phyloP scores from a whole-genome alignment of 2,329 filamentous ascomycete genomes.

The Penicillium nordicum region DNA sequence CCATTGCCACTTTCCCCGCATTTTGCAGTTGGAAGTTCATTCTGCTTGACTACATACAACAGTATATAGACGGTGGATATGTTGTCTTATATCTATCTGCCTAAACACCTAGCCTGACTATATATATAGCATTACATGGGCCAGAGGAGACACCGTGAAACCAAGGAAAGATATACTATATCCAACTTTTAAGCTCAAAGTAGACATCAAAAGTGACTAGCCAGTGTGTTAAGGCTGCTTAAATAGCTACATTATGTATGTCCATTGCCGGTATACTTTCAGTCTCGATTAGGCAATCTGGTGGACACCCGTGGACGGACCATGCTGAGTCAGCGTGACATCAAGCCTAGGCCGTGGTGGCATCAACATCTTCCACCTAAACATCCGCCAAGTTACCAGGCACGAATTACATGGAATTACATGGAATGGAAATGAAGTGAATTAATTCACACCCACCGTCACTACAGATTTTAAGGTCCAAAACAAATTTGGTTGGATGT shows the following conservation, averaged over 20 bases:
- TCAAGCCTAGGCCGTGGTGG: too few species aligned
- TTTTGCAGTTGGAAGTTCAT: background rate
- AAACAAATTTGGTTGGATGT: background rate
- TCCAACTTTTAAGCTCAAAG: background rate
- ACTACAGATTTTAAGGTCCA: background rate
- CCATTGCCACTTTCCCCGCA: background rate
- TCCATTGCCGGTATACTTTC: background rate
- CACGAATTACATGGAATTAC: background rate
- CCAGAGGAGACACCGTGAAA: background rate
- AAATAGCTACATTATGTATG: background rate
- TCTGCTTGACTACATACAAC: background rate
- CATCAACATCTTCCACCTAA: constrained; percentile 3
- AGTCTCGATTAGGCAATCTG: background rate
- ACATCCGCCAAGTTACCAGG: background rate
- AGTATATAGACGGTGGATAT: background rate
- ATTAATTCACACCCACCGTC: background rate
- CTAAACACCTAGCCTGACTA: too few species aligned
- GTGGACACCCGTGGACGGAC: background rate
- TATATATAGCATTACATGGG: too few species aligned
- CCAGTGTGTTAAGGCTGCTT: background rate
- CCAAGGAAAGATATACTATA: background rate
- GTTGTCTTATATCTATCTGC: background rate
- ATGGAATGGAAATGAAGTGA: background rate
- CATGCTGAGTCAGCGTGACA: background rate
- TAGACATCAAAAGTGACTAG: too few species aligned